Evolutionary conservation across 306 rosid genomes (phyloP).

Genomic region (Inga oerstediana): DNA sequence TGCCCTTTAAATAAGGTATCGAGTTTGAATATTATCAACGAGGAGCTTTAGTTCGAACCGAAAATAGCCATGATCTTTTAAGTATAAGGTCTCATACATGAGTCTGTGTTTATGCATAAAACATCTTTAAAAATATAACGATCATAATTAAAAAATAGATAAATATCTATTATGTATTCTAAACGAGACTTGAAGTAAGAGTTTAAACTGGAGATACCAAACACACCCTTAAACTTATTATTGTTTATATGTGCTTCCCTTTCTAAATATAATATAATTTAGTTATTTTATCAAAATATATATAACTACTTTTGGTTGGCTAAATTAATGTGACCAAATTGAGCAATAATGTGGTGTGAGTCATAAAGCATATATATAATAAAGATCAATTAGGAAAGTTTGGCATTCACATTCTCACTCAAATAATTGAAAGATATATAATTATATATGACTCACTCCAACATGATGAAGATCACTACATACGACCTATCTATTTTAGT

Average conservation of each 20-base stretch:
- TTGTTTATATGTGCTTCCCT: not conserved
- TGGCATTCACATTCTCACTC: not conserved
- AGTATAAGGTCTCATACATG: too few relatives aligned
- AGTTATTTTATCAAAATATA: too few relatives aligned
- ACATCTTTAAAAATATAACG: too few relatives aligned
- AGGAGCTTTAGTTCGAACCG: too few relatives aligned
- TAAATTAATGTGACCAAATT: not conserved
- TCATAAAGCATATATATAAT: not conserved
- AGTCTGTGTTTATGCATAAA: too few relatives aligned
- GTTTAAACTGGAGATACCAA: not conserved
- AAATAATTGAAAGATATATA: not conserved
- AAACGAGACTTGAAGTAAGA: not conserved
- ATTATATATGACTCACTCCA: not conserved
- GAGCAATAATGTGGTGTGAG: slow-evolving; percentile 17
- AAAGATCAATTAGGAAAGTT: not conserved
- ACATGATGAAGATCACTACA: not conserved
- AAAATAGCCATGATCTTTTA: too few relatives aligned
- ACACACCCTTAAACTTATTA: not conserved
- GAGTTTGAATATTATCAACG: not conserved
- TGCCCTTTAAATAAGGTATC: not conserved
- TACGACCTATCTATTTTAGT: not conserved
- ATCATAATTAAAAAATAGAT: too few relatives aligned
- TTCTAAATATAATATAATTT: too few relatives aligned
- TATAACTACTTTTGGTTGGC: not conserved
- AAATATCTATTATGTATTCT: too few relatives aligned